These are phyloP conservation scores for Puccinia coronata DNA, from an alignment of 1,284 basidiomycete genomes.

Conservation along the genomic window DNA sequence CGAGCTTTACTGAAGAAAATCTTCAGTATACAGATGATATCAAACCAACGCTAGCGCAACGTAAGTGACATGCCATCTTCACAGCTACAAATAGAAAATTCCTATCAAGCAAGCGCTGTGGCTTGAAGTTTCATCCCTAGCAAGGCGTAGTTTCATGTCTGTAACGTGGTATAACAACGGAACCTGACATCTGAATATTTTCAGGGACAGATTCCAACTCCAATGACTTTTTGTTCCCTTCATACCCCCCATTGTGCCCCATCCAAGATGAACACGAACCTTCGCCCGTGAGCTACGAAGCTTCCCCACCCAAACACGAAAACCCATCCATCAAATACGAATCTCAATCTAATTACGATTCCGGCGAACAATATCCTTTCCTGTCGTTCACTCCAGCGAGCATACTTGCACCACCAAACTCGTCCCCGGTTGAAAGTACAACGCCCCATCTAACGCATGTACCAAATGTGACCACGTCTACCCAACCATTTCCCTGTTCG, in stretches of 20 bases:
- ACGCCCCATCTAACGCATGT: neutral
- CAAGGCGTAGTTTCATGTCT: slow-evolving; percentile 2
- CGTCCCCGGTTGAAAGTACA: neutral
- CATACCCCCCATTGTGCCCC: neutral
- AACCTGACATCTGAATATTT: slow-evolving; percentile 1
- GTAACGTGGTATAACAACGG: neutral
- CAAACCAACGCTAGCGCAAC: slow-evolving; percentile 11
- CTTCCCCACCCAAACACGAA: neutral
- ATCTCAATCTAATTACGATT: slow-evolving; percentile 5
- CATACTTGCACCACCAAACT: neutral
- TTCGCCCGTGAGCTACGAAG: neutral
- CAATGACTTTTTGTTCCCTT: neutral
- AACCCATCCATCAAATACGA: neutral
- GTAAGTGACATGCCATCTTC: slow-evolving; percentile 12
- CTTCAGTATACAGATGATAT: slow-evolving; percentile 21
- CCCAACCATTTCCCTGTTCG: neutral
- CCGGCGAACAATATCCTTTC: neutral
- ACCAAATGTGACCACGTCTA: neutral
- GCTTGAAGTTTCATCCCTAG: slow-evolving; percentile 17
- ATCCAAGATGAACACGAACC: neutral
- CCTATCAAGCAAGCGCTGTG: neutral
- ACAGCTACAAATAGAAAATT: neutral
- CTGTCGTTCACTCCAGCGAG: neutral
- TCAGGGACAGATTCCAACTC: slow-evolving; percentile 13
- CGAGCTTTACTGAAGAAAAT: slow-evolving; percentile 1